Percentiles rank a stretch among this genome's conserved stretches.
Conservation (phyloP, 148 eudicot species). For the Talinum fruticosum region DNA sequence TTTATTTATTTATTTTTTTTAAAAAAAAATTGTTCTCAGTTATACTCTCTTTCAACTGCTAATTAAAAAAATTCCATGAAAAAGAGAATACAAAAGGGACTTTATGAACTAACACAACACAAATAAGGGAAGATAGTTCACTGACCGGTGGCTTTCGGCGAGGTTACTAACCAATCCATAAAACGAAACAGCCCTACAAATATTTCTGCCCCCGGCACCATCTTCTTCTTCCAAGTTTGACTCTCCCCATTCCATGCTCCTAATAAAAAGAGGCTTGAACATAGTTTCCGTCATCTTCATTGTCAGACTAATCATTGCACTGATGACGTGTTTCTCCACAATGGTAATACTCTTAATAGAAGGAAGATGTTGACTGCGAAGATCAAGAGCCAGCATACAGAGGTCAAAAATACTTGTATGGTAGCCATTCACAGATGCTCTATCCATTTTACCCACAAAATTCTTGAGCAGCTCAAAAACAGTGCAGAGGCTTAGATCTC, state of each 20-base stretch:
- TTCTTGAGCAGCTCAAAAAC: slow-evolving; percentile 68
- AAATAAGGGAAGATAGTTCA: background rate
- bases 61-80: background rate
- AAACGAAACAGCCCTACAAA: slow-evolving; percentile 66
- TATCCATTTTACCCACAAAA: slow-evolving; percentile 66
- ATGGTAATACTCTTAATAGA: slow-evolving; percentile 44
- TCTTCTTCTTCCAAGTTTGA: slow-evolving; percentile 40
- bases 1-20: background rate
- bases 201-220: slow-evolving; percentile 28
- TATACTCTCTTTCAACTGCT: background rate
- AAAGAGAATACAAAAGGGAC: background rate
- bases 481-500: slow-evolving; percentile 58
- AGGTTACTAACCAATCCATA: slow-evolving; percentile 71
- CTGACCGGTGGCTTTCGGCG: slow-evolving; percentile 80
- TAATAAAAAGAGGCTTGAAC: slow-evolving; percentile 90
- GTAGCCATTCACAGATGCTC: slow-evolving; percentile 52
- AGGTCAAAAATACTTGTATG: slow-evolving; percentile 66
- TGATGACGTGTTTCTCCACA: slow-evolving; percentile 67
- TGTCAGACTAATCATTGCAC: slow-evolving; percentile 59
- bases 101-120: background rate
- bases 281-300: slow-evolving; percentile 92
- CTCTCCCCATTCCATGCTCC: slow-evolving; percentile 84
- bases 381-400: slow-evolving; percentile 80
- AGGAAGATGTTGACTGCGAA: slow-evolving; percentile 63
- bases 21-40: background rate